Evolutionary conservation across 495 filamentous ascomycete genomes (phyloP), one percentile per base, ranked within the genome.

Genomic region (Astrocystis sublimbata): DNA sequence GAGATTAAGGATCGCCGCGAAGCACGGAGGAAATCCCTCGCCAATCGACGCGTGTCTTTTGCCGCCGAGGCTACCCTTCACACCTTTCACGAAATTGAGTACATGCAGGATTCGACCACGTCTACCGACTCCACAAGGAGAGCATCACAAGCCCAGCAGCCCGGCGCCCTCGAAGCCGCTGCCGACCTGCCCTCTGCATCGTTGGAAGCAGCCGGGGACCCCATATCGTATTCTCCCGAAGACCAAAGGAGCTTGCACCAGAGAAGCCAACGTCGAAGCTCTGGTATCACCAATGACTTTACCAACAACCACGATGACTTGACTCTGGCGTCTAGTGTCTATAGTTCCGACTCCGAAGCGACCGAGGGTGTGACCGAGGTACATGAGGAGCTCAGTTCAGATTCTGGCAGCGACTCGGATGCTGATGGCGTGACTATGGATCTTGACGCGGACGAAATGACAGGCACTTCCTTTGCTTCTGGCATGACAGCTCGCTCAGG

Each of bases 51-150:
- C 60, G 94, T 99, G 40, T 97, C 93, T 0, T 99, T 99, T 71
- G 94, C 94, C 5, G 94, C 94, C 1, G 94, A 99, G 75, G 94
- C 94, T 13, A 99, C 94, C 8, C 78, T 99, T 33, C 94, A 99
- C 71, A 99, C 94, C 3, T 99, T 96, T 86, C 92, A 97, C 70
- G 93, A 97, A 54, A 85, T 96, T 3, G 93, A 98, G 66, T 88
- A 93, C 58, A 84, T 87, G 61, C 91, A 92, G 61, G 92, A 96
- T 69, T 90, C 89, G 33, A 96, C 92, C 0, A 90, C 89, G 13
- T 96, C 92, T 4, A 92, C 90, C 33, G 83, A 91, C 8, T 85
- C 90, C 7, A 87, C 90, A 19, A 80, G 91, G 65, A 83, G 90
- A 59, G 83, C 86, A 2, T 85, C 83, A 19, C 68, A 85, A 17